phyloP scores from a whole-genome alignment of 140 eudicot species.

The Cichorium intybus region DNA sequence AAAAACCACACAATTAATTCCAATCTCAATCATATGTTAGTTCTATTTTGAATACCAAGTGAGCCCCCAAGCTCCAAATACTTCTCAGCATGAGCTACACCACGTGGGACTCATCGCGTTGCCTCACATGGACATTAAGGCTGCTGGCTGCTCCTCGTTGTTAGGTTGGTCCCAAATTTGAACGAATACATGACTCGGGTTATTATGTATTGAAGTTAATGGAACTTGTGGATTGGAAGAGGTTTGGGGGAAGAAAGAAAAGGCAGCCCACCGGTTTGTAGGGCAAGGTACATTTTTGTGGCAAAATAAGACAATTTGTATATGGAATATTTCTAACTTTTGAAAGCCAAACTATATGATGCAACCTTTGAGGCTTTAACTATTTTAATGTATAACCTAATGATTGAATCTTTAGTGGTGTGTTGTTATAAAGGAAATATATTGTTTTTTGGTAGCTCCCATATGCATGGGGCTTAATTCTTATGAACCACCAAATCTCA shows the following conservation, averaged over 20 bases:
- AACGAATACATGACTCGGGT: not conserved
- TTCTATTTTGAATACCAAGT: not conserved
- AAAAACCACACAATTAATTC: conserved; percentile 1
- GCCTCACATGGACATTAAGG: conserved; percentile 13
- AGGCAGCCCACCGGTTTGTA: conserved; percentile 19
- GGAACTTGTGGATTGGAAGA: conserved; percentile 21
- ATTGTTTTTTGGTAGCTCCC: conserved; percentile 28
- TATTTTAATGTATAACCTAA: conserved; percentile 22
- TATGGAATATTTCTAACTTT: conserved; percentile 27
- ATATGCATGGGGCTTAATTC: conserved; percentile 19
- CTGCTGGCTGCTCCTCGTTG: conserved; percentile 10
- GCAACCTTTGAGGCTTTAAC: conserved; percentile 25
- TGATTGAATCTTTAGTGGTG: conserved; percentile 22
- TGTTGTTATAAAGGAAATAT: conserved; percentile 9
- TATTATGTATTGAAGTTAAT: not conserved
- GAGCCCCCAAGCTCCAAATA: conserved; percentile 19
- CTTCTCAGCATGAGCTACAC: not conserved
- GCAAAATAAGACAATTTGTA: conserved; percentile 16
- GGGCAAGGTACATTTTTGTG: conserved; percentile 21
- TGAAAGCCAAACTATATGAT: conserved; percentile 23
- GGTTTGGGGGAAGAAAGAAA: not conserved
- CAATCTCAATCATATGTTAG: not conserved
- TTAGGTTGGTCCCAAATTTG: conserved; percentile 13
- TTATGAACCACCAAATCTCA: conserved; percentile 3
- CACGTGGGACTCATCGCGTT: conserved; percentile 6